Percentiles rank a stretch among this genome's conserved stretches.
phyloP scores from a whole-genome alignment of 2,329 filamentous ascomycete genomes.

The Annulohypoxylon truncatum region DNA sequence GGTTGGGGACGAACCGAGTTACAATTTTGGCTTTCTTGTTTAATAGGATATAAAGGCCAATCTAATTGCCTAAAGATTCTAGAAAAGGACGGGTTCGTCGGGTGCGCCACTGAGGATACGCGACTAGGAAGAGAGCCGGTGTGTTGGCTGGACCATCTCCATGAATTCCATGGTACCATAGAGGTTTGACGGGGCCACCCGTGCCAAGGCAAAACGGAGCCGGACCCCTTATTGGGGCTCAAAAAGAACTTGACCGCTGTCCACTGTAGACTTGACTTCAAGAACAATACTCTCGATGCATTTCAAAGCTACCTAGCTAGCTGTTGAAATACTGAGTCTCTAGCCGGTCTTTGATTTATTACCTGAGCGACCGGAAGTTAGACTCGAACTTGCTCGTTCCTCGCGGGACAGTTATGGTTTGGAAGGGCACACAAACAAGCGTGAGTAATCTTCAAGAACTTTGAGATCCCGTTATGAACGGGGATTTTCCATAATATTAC shows the following conservation, averaged over 20 bases:
- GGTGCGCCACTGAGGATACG: constrained; percentile 11
- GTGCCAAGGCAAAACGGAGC: constrained; percentile 26
- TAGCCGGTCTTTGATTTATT: not conserved
- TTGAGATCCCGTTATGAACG: not conserved
- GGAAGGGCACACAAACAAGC: not conserved
- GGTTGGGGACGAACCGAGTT: constrained; percentile 8
- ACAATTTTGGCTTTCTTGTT: constrained; percentile 19
- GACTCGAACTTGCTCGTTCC: not conserved
- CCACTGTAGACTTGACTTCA: not conserved
- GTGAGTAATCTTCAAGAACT: not conserved
- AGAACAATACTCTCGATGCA: not conserved
- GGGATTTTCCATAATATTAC: not conserved
- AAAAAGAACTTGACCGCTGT: constrained; percentile 19
- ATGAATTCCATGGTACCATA: constrained; percentile 17
- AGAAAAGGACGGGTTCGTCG: constrained; percentile 23
- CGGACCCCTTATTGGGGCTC: constrained; percentile 16
- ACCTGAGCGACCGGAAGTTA: not conserved
- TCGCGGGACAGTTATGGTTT: not conserved
- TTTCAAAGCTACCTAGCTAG: not conserved
- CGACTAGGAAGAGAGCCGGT: constrained; percentile 19
- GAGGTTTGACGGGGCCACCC: constrained; percentile 23
- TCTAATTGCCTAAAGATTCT: constrained; percentile 31
- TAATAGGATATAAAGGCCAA: constrained; percentile 7
- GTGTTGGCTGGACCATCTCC: constrained; percentile 22
- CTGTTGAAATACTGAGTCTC: not conserved